Evolutionary conservation across 2,329 filamentous ascomycete species (phyloP).

Genomic region (Beauveria scarabaeidicola): DNA sequence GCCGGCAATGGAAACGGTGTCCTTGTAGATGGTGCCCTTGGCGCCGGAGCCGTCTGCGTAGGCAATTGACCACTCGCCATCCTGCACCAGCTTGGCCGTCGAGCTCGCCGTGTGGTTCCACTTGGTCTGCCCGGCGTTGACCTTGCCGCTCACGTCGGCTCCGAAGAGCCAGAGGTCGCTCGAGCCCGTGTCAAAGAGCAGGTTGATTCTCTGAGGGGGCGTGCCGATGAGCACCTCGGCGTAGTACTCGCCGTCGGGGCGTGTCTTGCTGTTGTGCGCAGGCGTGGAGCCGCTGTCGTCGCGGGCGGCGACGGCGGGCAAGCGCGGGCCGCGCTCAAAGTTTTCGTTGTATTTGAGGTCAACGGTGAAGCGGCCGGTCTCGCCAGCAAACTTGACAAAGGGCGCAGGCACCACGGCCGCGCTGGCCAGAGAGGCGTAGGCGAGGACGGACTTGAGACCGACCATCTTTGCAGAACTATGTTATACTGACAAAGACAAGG

Average conservation of each 20-base stretch:
- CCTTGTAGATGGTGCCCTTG: conserved; percentile 34
- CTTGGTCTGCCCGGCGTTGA: conserved; percentile 25
- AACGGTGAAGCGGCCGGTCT: background rate
- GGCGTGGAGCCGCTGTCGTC: background rate
- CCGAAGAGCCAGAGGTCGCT: conserved; percentile 32
- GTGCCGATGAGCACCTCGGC: conserved; percentile 18
- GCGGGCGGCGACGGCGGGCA: background rate
- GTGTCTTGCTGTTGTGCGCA: background rate
- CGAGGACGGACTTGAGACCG: background rate
- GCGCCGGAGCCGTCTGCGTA: conserved; percentile 38
- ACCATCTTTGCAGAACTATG: background rate
- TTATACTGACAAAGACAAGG: background rate
- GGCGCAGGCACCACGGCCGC: background rate
- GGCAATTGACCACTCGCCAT: conserved; percentile 31
- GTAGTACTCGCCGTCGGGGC: conserved; percentile 10
- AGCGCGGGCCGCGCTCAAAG: background rate
- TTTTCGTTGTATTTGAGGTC: conserved; percentile 8
- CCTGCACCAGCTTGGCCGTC: conserved; percentile 28
- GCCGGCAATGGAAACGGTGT: conserved; percentile 34
- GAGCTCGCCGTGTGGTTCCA: conserved; percentile 31
- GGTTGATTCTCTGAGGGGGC: conserved; percentile 27
- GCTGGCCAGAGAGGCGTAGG: background rate
- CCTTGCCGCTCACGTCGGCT: conserved; percentile 18
- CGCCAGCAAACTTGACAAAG: background rate
- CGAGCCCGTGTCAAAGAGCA: conserved; percentile 36